Evolutionary conservation across 768 basidiomycete genomes (phyloP), one percentile per base, ranked within the genome.

Genomic region (Russula lepida): DNA sequence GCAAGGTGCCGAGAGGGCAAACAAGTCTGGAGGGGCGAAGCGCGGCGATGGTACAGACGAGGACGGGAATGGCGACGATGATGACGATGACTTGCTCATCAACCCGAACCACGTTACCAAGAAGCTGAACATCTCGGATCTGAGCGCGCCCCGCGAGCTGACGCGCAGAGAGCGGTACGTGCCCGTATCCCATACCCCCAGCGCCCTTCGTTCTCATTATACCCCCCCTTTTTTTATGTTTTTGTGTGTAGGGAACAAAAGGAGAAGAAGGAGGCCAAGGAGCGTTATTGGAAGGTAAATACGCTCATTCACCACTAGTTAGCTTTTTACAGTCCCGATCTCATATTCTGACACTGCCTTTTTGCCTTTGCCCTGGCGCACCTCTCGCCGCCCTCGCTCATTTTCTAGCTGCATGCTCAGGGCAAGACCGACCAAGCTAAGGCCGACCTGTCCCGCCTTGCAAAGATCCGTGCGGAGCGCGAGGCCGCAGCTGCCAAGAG

Each of bases 361-460:
- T 35, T 13, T 19, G 44, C 19, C n/a, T 21, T 25, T 39, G 21
- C 44, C 58, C 27, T 64, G 35, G 13, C 52, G 58, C 35, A 3
- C 47, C 30, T 21, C 25, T 53, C 8, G 4, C 43, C 27, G 21
- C 43, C 9, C 30, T 11, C n/a, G 30, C 49, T 3, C n/a, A 19
- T 12, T 21, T 13, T 5, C 9, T 66, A 89, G 88, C 77, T 89
- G 33, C 88, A 92, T 68, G 54, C 76, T 17, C 77, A 81, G 72
- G 95, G 95, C 62, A 89, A 97, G 84, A 98, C 95, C 0, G 85
- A 88, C 37, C 80, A 97, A 71, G 94, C 95, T 21, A 89, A 93
- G 75, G 73, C 85, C 4, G 95, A 98, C 73, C 83, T 98, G 53
- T 82, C 87, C 21, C 83, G 95, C 37, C 82, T 98, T 17, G 82